phyloP scores from a whole-genome alignment of 768 basidiomycete genomes.

The Cantharellus anzutake region DNA sequence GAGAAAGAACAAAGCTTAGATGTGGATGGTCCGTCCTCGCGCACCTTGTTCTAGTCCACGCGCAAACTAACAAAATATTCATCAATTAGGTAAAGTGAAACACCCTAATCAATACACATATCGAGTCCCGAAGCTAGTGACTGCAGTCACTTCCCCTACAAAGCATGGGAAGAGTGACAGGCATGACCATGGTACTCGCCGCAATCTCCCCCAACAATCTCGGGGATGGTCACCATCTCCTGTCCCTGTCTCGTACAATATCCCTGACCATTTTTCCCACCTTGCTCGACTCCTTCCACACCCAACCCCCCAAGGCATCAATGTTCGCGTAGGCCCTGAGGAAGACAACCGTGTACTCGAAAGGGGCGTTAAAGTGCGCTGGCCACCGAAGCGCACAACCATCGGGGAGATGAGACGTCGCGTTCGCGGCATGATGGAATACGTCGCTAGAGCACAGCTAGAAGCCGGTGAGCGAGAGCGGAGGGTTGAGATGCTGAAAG shows the following conservation, averaged over 20 bases:
- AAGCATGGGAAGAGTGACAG: background rate
- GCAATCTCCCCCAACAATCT: background rate
- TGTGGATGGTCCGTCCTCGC: constrained; percentile 4
- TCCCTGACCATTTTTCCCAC: constrained; percentile 9
- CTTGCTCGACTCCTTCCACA: constrained; percentile 7
- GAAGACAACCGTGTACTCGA: constrained; percentile 4
- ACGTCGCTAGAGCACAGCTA: constrained; percentile 7
- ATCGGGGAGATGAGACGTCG: constrained; percentile 9
- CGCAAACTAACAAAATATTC: background rate
- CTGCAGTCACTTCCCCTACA: background rate
- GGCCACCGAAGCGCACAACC: constrained; percentile 9
- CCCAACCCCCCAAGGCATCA: constrained; percentile 5
- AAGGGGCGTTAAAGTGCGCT: constrained; percentile 8
- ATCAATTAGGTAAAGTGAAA: constrained; percentile 2
- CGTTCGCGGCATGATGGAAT: constrained; percentile 8
- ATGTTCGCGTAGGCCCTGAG: constrained; percentile 3
- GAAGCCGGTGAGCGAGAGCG: constrained; percentile 8
- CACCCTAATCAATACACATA: constrained; percentile 10
- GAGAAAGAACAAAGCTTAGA: constrained; percentile 7
- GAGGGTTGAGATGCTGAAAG: constrained; percentile 4
- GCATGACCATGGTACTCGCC: background rate
- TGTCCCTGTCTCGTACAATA: constrained; percentile 5
- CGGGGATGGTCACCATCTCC: constrained; percentile 5
- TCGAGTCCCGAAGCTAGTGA: constrained; percentile 1
- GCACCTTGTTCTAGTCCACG: background rate